phyloP scores from a whole-genome alignment of 768 basidiomycete species.

The Nidularia pulvinata region DNA sequence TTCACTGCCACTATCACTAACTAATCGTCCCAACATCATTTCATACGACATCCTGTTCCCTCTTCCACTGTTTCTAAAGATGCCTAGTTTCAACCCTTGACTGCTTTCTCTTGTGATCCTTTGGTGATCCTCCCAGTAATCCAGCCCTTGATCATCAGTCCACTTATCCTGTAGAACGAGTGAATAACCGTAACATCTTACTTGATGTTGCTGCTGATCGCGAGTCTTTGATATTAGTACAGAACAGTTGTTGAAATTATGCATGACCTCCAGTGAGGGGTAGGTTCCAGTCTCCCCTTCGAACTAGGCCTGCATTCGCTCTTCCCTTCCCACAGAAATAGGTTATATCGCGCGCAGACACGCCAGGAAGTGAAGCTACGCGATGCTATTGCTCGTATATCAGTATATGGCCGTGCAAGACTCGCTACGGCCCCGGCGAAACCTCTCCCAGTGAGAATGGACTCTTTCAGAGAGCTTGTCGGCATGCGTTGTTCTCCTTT shows the following conservation, averaged over 20 bases:
- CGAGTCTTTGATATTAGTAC: conserved; percentile 23
- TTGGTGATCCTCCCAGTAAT: conserved; percentile 2
- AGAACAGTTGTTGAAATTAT: conserved; percentile 24
- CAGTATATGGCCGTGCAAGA: conserved; percentile 14
- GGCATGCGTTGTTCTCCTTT: not conserved
- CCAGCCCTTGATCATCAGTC: conserved; percentile 6
- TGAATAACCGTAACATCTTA: conserved; percentile 19
- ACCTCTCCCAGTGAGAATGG: no score
- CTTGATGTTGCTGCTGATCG: conserved; percentile 32
- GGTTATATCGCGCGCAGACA: conserved; percentile 24
- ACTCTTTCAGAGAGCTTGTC: no score
- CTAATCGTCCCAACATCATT: no score
- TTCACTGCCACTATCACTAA: no score
- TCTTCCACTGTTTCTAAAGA: conserved; percentile 12
- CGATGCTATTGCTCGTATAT: conserved; percentile 20
- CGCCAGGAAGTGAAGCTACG: conserved; percentile 16
- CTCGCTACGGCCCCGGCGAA: not conserved
- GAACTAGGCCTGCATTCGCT: not conserved
- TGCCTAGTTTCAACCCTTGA: conserved; percentile 3
- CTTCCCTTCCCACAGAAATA: conserved; percentile 18
- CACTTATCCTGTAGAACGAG: conserved; percentile 18
- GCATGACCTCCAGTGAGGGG: conserved; percentile 12
- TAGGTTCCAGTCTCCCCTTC: conserved; percentile 7
- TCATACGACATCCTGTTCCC: no score
- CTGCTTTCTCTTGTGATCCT: conserved; percentile 4